A percentile compares a stretch with the other conserved stretches of the same genome.
phyloP scores from a whole-genome alignment of 805 yeast species.

The Ogataea dorogensis region DNA sequence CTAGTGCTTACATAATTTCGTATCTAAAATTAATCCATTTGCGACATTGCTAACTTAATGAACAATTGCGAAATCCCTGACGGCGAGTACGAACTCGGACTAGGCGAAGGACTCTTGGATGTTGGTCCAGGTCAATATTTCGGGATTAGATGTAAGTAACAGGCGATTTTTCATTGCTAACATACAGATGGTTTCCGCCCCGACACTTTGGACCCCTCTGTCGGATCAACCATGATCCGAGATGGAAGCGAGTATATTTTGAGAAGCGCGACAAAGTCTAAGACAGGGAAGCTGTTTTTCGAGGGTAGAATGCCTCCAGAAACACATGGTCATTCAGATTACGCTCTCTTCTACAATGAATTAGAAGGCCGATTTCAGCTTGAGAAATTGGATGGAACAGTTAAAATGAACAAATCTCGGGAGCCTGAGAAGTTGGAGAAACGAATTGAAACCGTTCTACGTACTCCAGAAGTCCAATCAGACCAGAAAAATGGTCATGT shows the following conservation, averaged over 20 bases:
- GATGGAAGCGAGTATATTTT: slow-evolving; percentile 24
- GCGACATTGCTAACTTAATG: slow-evolving; percentile 7
- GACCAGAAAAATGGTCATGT: background rate
- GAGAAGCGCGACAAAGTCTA: slow-evolving; percentile 16
- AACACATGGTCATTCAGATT: slow-evolving; percentile 22
- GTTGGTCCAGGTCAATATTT: slow-evolving; percentile 25
- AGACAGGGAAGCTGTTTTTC: slow-evolving; percentile 25
- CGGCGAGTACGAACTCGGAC: slow-evolving; percentile 37
- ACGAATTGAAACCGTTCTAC: slow-evolving; percentile 9
- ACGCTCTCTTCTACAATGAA: slow-evolving; percentile 28
- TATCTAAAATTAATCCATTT: slow-evolving; percentile 3
- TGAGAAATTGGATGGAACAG: slow-evolving; percentile 27
- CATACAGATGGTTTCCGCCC: slow-evolving; percentile 35
- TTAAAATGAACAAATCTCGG: slow-evolving; percentile 34
- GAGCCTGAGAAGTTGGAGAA: slow-evolving; percentile 25
- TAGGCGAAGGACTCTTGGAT: slow-evolving; percentile 27
- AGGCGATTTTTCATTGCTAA: background rate
- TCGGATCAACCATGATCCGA: slow-evolving; percentile 24
- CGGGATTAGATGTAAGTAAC: slow-evolving; percentile 33
- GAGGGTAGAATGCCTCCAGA: slow-evolving; percentile 30
- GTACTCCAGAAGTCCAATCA: background rate
- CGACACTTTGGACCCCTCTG: slow-evolving; percentile 30
- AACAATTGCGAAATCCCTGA: slow-evolving; percentile 27
- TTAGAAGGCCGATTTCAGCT: slow-evolving; percentile 27
- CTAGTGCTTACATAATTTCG: slow-evolving; percentile 14